Conservation (phyloP, 208 protist species). For the Novymonas esmeraldas region DNA sequence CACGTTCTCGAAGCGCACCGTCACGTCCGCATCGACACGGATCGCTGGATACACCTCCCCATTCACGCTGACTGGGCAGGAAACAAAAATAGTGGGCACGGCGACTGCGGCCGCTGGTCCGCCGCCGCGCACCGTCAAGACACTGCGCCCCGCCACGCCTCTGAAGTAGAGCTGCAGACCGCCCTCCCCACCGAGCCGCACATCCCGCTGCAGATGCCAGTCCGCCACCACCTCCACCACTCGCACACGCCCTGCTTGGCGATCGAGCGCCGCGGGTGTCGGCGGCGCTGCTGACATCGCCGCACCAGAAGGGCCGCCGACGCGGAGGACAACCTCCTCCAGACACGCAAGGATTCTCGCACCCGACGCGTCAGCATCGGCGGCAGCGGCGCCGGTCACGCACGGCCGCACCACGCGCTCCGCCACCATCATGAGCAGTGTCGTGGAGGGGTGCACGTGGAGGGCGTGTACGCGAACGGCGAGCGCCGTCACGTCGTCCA, state of each 20-base stretch:
- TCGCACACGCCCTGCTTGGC: slow-evolving; percentile 12
- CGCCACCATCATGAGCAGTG: slow-evolving; percentile 1
- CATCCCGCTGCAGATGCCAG: slow-evolving; percentile 19
- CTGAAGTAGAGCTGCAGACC: slow-evolving; percentile 28
- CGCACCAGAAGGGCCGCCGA: background rate
- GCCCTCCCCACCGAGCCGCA: slow-evolving; percentile 24
- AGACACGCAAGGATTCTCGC: background rate
- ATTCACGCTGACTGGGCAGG: slow-evolving; percentile 15
- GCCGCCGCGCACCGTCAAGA: slow-evolving; percentile 29
- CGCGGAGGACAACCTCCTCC: slow-evolving; percentile 2
- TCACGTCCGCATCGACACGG: slow-evolving; percentile 25
- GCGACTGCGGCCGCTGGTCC: background rate
- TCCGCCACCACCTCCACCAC: slow-evolving; percentile 24
- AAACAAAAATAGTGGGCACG: slow-evolving; percentile 4
- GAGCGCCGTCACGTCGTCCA: slow-evolving; percentile 9
- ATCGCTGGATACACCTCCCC: slow-evolving; percentile 26
- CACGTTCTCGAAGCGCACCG: slow-evolving; percentile 30
- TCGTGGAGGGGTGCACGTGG: slow-evolving; percentile 10
- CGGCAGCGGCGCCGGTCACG: background rate
- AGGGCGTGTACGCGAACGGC: slow-evolving; percentile 15
- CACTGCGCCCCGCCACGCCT: slow-evolving; percentile 15
- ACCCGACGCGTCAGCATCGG: background rate
- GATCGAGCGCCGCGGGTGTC: background rate
- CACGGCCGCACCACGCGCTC: slow-evolving; percentile 4
- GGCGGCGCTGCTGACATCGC: too few species aligned